Evolutionary conservation across 169 alveolate species (phyloP), one percentile per base, ranked within the genome.

Genomic region (Besnoitia besnoiti): DNA sequence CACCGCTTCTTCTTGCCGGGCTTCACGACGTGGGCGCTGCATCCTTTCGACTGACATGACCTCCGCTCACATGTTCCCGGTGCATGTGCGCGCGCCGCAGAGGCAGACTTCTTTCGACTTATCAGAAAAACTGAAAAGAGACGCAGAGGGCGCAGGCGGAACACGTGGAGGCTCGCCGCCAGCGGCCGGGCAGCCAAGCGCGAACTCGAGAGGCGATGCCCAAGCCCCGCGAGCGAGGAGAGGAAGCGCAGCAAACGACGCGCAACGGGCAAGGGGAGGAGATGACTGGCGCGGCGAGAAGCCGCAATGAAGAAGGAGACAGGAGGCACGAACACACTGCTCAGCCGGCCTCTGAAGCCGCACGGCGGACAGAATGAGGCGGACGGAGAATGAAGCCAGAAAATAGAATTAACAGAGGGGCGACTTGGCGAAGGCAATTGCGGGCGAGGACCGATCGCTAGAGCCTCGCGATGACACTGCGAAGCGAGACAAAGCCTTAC

Each of bases 31-130:
- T 14, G 10, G 62, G 30, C 19, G 62, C 62, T 14, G 62, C 62
- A 50, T 10, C n/a, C n/a, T n/a, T n/a, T n/a, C n/a, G n/a, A n/a
- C n/a, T n/a, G n/a, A n/a, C n/a, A n/a, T n/a, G n/a, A n/a, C n/a
- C 62, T 5, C 7, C 80, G 42, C 12, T 67, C 80, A 77, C 87
- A 77, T 77, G 40, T 77, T 19, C 40, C 87, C 87, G 35, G 87
- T 77, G 87, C 87, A 77, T 14, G 87, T 77, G 4, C 87, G n/a
- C 35, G 87, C 87, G 1, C 87, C 87, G 37, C 87, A 77, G 50
- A 77, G 87, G 30, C 87, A 77, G 49, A 39, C 87, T 77, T 77
- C 87, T 30, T 77, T 77, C 87, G 87, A 77, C 87, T 77, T 77
- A 37, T 77, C 87, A 30, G 87, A 77, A 55, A 77, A 77, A 39